Conservation (phyloP, 495 filamentous ascomycete genomes). For the Tuber calosporum region DNA sequence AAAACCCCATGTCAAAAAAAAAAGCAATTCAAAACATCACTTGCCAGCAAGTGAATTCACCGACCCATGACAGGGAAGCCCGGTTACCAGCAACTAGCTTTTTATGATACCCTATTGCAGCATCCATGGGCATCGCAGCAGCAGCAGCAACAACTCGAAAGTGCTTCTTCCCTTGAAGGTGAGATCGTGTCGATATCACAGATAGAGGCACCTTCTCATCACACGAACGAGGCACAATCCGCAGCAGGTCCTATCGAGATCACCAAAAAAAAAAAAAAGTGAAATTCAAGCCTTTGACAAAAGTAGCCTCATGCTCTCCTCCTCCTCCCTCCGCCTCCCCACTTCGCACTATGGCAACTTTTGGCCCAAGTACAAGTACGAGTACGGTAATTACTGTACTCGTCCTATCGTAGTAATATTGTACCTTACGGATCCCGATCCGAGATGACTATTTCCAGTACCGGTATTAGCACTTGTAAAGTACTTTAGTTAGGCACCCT, state of each 20-base stretch:
- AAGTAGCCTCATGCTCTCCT: not conserved
- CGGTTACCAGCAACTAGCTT: not conserved
- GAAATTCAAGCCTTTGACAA: not conserved
- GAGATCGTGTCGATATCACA: not conserved
- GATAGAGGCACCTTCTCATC: not conserved
- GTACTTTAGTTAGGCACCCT: not conserved
- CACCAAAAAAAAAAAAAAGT: not conserved
- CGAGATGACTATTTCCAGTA: not conserved
- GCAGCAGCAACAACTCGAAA: no score
- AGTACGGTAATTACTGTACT: no score
- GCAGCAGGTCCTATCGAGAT: not conserved
- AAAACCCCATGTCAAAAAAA: no score
- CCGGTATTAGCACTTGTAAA: no score
- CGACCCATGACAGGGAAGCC: not conserved
- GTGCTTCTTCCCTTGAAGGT: not conserved
- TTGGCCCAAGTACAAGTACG: no score
- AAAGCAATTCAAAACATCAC: not conserved
- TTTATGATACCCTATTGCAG: not conserved
- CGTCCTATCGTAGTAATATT: no score
- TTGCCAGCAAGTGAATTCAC: conserved; percentile 1
- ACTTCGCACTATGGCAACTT: not conserved
- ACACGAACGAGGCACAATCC: not conserved
- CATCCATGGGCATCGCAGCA: not conserved
- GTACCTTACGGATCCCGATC: not conserved
- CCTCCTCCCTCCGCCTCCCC: not conserved